These are phyloP conservation scores for Phytophthora tentaculata DNA, from an alignment of 352 stramenopile genomes.

Conservation along the genomic window DNA sequence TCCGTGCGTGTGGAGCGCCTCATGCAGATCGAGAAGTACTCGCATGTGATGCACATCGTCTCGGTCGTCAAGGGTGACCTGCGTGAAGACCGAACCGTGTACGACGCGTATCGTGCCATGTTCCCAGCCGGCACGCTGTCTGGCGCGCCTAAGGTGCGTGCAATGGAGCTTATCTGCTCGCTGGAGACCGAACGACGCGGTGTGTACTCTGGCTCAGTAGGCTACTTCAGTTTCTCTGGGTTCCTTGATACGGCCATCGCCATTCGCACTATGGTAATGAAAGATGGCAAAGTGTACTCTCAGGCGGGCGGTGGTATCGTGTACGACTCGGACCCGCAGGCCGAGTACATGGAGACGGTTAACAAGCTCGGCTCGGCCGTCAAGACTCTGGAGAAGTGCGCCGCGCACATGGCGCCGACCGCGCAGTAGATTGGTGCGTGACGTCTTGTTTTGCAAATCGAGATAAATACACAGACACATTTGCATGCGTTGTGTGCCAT, in stretches of 20 bases:
- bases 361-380: conserved; percentile 89
- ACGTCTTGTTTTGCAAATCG: conserved; percentile 6
- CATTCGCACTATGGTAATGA: conserved; percentile 89
- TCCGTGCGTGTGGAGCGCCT: conserved; percentile 84
- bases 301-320: conserved; percentile 90
- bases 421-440: conserved; percentile 27
- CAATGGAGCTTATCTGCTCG: conserved; percentile 90
- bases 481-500: conserved; percentile 1
- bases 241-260: conserved; percentile 90
- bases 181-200: conserved; percentile 84
- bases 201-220: conserved; percentile 88
- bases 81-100: conserved; percentile 81
- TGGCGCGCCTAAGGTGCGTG: conserved; percentile 89
- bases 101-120: conserved; percentile 90
- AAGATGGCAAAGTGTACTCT: conserved; percentile 79
- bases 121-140: conserved; percentile 90
- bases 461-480: conserved; percentile 25
- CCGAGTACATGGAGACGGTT: conserved; percentile 90
- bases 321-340: conserved; percentile 87
- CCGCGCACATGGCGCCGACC: conserved; percentile 45
- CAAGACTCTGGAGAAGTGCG: conserved; percentile 87
- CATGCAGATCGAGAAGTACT: conserved; percentile 94
- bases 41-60: conserved; percentile 93
- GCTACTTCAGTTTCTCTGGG: conserved; percentile 89
- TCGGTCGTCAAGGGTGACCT: conserved; percentile 88